phyloP scores from a whole-genome alignment of 495 filamentous ascomycete species.

The Talaromyces wortmannii region DNA sequence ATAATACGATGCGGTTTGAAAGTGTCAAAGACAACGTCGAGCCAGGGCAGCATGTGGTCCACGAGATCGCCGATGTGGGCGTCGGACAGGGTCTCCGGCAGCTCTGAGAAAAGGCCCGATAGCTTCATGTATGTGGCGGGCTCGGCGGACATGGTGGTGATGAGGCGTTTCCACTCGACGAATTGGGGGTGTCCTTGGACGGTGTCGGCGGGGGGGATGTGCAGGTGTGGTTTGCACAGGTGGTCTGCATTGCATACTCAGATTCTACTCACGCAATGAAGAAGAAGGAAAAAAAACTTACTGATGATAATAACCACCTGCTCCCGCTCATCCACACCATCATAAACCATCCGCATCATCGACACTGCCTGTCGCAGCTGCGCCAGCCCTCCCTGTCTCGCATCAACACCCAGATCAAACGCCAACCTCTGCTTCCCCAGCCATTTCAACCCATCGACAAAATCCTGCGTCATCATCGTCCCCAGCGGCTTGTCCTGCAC shows the following conservation, averaged over 20 bases:
- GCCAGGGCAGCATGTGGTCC: slow-evolving; percentile 50
- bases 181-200: slow-evolving; percentile 49
- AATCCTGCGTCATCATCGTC: slow-evolving; percentile 49
- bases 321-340: slow-evolving; percentile 48
- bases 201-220: slow-evolving; percentile 24
- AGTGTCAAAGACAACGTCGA: slow-evolving; percentile 55
- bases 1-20: slow-evolving; percentile 70
- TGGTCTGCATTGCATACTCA: slow-evolving; percentile 50
- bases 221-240: slow-evolving; percentile 77
- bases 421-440: slow-evolving; percentile 53
- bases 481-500: slow-evolving; percentile 68
- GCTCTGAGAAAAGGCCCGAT: slow-evolving; percentile 74
- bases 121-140: slow-evolving; percentile 75
- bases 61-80: slow-evolving; percentile 27
- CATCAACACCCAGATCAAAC: slow-evolving; percentile 82
- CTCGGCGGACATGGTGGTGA: slow-evolving; percentile 46
- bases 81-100: slow-evolving; percentile 39
- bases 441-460: slow-evolving; percentile 63
- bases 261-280: background rate
- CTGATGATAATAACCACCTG: slow-evolving; percentile 63
- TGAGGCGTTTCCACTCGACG: slow-evolving; percentile 37
- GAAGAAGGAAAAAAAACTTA: slow-evolving; percentile 24
- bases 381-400: slow-evolving; percentile 55
- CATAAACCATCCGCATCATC: slow-evolving; percentile 61
- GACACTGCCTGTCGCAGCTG: slow-evolving; percentile 67